A percentile compares a stretch with the other conserved stretches of the same genome.
Conservation (phyloP, 2,329 filamentous ascomycete genomes). For the Penicillium fuscoglaucum region DNA sequence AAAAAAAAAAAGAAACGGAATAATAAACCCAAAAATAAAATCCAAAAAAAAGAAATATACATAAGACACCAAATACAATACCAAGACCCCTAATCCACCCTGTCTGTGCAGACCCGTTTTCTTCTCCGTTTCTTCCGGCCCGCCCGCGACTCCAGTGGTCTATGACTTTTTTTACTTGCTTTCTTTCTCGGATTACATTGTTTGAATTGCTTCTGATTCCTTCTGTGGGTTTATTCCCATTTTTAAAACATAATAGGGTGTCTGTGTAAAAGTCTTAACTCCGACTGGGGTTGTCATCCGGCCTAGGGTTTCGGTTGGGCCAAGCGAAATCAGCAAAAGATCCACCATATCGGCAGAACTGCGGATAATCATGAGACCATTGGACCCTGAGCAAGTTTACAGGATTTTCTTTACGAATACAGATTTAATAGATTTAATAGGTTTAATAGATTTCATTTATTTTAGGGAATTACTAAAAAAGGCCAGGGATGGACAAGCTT, state of each 20-base stretch:
- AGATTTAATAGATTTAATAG: not conserved
- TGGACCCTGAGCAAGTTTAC: slow-evolving; percentile 7
- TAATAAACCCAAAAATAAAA: not conserved
- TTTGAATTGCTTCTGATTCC: not conserved
- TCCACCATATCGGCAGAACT: slow-evolving; percentile 24
- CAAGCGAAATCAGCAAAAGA: slow-evolving; percentile 17
- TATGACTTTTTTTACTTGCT: not conserved
- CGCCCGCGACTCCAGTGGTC: slow-evolving; percentile 19
- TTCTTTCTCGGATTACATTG: not conserved
- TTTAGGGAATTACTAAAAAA: not conserved
- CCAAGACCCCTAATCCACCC: slow-evolving; percentile 25
- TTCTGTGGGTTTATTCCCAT: not conserved
- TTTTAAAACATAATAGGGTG: not conserved
- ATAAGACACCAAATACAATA: slow-evolving; percentile 1
- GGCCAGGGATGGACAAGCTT: slow-evolving; percentile 13
- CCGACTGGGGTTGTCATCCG: slow-evolving; percentile 15
- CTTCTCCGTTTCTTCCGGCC: slow-evolving; percentile 27
- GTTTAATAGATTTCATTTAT: not conserved
- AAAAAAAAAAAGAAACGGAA: not conserved
- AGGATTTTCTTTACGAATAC: not conserved
- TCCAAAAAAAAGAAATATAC: not conserved
- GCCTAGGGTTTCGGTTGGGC: slow-evolving; percentile 27
- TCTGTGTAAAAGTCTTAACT: not conserved
- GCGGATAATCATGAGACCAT: slow-evolving; percentile 15
- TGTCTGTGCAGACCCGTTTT: slow-evolving; percentile 29